Percentiles rank a stretch among this genome's conserved stretches.
Evolutionary conservation across 2,329 filamentous ascomycete species (phyloP).

Genomic region (Ciborinia camelliae): DNA sequence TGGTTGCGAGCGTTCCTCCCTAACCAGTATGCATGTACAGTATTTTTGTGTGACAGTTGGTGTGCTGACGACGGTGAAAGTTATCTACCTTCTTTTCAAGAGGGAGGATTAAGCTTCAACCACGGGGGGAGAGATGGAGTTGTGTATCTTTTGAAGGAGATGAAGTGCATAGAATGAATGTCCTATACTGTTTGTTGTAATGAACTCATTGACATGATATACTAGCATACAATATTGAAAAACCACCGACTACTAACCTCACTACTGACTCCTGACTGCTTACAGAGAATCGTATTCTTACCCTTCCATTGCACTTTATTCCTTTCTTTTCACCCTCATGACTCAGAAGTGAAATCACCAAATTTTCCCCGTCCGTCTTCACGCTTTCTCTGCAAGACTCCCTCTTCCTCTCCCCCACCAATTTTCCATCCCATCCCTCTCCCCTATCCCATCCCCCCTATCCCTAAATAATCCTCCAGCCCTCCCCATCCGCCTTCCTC

Average conservation of each 20-base stretch:
- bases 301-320: not conserved
- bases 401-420: not conserved
- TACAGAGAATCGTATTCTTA: not conserved
- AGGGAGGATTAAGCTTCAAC: too few relatives aligned
- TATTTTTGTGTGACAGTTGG: too few relatives aligned
- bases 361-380: not conserved
- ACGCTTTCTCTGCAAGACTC: not conserved
- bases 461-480: constrained; percentile 22
- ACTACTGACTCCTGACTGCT: not conserved
- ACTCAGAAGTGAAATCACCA: not conserved
- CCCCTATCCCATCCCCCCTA: too few relatives aligned
- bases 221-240: constrained; percentile 6
- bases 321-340: not conserved
- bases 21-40: too few relatives aligned
- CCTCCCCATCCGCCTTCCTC: constrained; percentile 17
- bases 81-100: too few relatives aligned
- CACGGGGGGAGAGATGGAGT: too few relatives aligned
- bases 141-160: too few relatives aligned
- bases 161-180: too few relatives aligned
- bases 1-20: too few relatives aligned
- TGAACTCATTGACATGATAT: not conserved
- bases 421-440: not conserved
- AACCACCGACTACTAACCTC: not conserved
- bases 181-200: too few relatives aligned
- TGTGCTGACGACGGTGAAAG: too few relatives aligned